Evolutionary conservation across 371 early-diverging fungal genomes (phyloP).

Genomic region (Mucor plumbeus): DNA sequence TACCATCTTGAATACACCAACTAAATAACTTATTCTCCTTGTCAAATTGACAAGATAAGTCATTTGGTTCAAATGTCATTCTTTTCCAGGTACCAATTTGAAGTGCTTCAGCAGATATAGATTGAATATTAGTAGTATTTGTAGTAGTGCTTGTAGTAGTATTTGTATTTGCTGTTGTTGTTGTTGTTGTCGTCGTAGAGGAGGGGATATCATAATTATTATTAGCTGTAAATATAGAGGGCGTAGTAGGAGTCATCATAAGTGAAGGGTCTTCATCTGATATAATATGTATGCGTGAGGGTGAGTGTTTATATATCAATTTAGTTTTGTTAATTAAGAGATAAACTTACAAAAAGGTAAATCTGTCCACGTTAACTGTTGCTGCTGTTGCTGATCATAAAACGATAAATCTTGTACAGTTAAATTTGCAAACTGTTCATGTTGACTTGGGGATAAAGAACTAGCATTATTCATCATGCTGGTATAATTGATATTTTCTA

Average conservation of each 20-base stretch:
- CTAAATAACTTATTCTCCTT: slow-evolving; percentile 54
- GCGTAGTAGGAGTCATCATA: slow-evolving; percentile 16
- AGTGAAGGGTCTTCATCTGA: slow-evolving; percentile 12
- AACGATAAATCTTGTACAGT: slow-evolving; percentile 1
- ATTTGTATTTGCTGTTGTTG: neutral
- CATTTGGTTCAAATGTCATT: slow-evolving; percentile 56
- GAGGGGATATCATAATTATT: slow-evolving; percentile 10
- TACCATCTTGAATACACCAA: slow-evolving; percentile 75
- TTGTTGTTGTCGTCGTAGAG: neutral
- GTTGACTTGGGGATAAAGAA: neutral
- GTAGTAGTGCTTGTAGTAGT: neutral
- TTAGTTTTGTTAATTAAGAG: neutral
- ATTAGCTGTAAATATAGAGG: slow-evolving; percentile 9
- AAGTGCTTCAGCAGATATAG: slow-evolving; percentile 51
- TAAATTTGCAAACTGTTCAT: slow-evolving; percentile 7
- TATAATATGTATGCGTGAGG: neutral
- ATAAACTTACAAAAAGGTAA: slow-evolving; percentile 25
- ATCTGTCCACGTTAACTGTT: slow-evolving; percentile 15
- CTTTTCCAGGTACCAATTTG: slow-evolving; percentile 83
- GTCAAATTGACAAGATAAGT: slow-evolving; percentile 67
- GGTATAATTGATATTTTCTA: neutral
- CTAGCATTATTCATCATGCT: neutral
- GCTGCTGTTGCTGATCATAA: slow-evolving; percentile 17
- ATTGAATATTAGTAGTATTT: neutral
- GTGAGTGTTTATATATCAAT: neutral